Evolutionary conservation across 306 rosid species (phyloP).

Genomic region (cucumber (Cucumis sativus)): Cucumber_9930_V3 NC_026658.2:24089001-24089500

Average conservation of each 20-base stretch:
- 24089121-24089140: slow-evolving; percentile 45
- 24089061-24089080: slow-evolving; percentile 17
- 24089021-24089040: slow-evolving; percentile 92
- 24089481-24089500: slow-evolving; percentile 70
- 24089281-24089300: slow-evolving; percentile 19
- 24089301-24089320: slow-evolving; percentile 36
- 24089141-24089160: slow-evolving; percentile 72
- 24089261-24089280: slow-evolving; percentile 18
- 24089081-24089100: slow-evolving; percentile 39
- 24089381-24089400: slow-evolving; percentile 14
- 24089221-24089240: slow-evolving; percentile 26
- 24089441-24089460: slow-evolving; percentile 26
- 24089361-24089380: slow-evolving; percentile 27
- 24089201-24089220: slow-evolving; percentile 49
- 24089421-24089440: slow-evolving; percentile 20
- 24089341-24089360: slow-evolving; percentile 48
- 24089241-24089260: slow-evolving; percentile 18
- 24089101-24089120: slow-evolving; percentile 29
- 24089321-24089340: slow-evolving; percentile 58
- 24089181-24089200: slow-evolving; percentile 72
- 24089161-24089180: slow-evolving; percentile 76
- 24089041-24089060: slow-evolving; percentile 75
- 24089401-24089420: slow-evolving; percentile 13
- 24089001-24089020: slow-evolving; percentile 62
- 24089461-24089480: slow-evolving; percentile 48